A percentile compares a stretch with the other conserved stretches of the same genome.
Conservation (phyloP, 1,284 basidiomycete genomes). For the Cutaneotrichosporon sp. region DNA sequence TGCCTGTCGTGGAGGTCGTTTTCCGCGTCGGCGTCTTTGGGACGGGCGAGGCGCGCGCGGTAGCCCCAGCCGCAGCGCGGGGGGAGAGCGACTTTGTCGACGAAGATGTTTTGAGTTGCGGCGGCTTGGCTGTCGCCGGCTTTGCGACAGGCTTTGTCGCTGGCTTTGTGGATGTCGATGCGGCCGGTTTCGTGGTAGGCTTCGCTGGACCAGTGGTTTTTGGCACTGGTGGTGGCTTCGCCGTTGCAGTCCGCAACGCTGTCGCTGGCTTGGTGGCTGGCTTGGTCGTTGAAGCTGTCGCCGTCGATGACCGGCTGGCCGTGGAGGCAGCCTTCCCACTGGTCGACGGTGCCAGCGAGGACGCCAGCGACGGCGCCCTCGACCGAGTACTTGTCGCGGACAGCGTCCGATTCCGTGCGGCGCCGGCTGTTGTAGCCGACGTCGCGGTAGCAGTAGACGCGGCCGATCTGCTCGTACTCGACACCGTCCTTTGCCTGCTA, state of each 20-base stretch:
- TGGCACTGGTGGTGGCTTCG: too few species aligned
- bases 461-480: neutral
- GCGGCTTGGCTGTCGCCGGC: neutral
- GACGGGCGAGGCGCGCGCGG: conserved; percentile 1
- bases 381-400: conserved; percentile 10
- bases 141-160: neutral
- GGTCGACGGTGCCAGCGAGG: conserved; percentile 21
- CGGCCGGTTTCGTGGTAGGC: neutral
- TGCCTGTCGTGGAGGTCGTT: too few species aligned
- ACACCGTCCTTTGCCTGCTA: too few species aligned
- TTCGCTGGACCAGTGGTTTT: too few species aligned
- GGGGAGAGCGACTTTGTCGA: conserved; percentile 7
- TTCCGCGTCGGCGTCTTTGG: conserved; percentile 5
- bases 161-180: conserved; percentile 8
- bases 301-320: neutral
- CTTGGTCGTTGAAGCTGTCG: neutral
- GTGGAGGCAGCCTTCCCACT: neutral
- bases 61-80: neutral
- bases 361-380: neutral
- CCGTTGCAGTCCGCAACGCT: too few species aligned
- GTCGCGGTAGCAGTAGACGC: neutral
- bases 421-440: neutral
- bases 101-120: neutral
- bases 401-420: conserved; percentile 9
- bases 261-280: neutral